phyloP scores from a whole-genome alignment of 495 filamentous ascomycete species.

The Podospora comata region DNA sequence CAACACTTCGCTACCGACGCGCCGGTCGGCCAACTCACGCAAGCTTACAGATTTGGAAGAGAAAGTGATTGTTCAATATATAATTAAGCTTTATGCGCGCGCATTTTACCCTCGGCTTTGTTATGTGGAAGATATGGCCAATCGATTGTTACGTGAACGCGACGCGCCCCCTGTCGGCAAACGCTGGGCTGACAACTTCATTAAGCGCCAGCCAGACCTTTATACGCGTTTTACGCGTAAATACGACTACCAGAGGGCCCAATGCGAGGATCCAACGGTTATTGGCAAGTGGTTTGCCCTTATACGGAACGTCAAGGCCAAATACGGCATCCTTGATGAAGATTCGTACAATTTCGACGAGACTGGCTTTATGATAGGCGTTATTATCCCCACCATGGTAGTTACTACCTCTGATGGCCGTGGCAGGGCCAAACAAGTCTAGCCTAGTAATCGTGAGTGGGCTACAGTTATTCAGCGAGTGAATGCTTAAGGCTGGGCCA shows the following conservation, averaged over 20 bases:
- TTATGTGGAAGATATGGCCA: too few relatives aligned
- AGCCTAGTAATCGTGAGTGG: too few relatives aligned
- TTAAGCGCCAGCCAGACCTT: background rate
- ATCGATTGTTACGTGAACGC: too few relatives aligned
- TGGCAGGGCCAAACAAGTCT: conserved; percentile 3
- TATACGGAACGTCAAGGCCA: background rate
- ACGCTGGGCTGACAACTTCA: too few relatives aligned
- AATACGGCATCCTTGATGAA: background rate
- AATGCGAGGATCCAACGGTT: too few relatives aligned
- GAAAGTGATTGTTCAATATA: conserved; percentile 24
- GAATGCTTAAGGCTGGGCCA: conserved; percentile 12
- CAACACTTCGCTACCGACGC: background rate
- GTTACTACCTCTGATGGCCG: conserved; percentile 4
- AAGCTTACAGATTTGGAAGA: conserved; percentile 17
- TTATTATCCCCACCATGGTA: conserved; percentile 4
- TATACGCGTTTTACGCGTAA: background rate
- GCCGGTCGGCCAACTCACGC: background rate
- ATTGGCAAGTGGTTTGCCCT: too few relatives aligned
- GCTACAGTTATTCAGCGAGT: conserved; percentile 13
- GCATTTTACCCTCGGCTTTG: too few relatives aligned
- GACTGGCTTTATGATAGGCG: conserved; percentile 1
- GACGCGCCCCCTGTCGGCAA: too few relatives aligned
- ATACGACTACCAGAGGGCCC: too few relatives aligned
- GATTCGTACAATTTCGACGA: conserved; percentile 2
- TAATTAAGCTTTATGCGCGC: too few relatives aligned